phyloP scores from a whole-genome alignment of 2,329 filamentous ascomycete genomes.

The Botrytis byssoidea region DNA sequence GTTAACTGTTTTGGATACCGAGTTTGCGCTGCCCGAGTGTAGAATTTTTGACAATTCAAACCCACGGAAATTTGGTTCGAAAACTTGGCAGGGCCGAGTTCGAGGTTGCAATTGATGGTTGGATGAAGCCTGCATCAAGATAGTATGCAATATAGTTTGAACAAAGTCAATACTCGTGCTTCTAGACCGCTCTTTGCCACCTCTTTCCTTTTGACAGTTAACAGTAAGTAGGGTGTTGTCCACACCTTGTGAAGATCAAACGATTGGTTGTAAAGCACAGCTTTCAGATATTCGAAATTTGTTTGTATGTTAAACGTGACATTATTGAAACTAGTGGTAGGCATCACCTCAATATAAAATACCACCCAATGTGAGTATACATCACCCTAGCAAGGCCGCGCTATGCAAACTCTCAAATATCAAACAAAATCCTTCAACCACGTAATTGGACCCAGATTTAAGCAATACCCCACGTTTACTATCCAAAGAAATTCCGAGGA shows the following conservation, averaged over 20 bases:
- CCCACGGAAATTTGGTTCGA: not conserved
- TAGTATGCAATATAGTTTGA: not conserved
- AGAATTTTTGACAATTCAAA: not conserved
- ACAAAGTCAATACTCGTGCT: not conserved
- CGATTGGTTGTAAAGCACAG: not conserved
- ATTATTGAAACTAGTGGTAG: not conserved
- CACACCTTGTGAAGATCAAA: not conserved
- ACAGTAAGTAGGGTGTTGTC: not conserved
- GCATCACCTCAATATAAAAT: not conserved
- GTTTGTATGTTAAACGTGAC: not conserved
- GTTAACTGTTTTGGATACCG: not conserved
- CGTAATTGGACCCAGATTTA: not conserved
- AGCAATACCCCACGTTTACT: not conserved
- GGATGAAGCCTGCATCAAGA: conserved; percentile 6
- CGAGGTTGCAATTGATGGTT: not conserved
- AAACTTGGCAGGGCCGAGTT: not conserved
- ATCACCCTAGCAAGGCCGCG: not conserved
- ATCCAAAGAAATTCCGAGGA: not conserved
- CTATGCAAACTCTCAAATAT: not conserved
- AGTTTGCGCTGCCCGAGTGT: not conserved
- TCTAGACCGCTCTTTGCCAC: not conserved
- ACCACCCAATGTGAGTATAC: not conserved
- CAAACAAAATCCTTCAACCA: not conserved
- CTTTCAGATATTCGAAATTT: not conserved
- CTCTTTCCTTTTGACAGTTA: not conserved